These are phyloP conservation scores for Tylopilus rubrobrunneus DNA, from an alignment of 768 basidiomycete species.

Conservation along the genomic window DNA sequence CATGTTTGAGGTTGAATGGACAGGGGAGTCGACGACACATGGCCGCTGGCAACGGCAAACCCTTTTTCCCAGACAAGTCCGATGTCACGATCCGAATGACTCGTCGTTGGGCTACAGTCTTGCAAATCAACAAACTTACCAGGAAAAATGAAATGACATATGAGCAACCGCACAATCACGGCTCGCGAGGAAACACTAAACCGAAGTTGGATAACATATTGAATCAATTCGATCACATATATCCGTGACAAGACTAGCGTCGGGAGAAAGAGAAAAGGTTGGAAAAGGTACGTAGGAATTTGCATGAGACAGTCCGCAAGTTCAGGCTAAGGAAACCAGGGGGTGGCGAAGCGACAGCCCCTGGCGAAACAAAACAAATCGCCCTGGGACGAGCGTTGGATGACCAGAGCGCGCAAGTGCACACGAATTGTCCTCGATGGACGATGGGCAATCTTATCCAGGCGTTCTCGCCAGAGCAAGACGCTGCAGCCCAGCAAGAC, in stretches of 20 bases:
- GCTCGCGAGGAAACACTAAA: constrained; percentile 10
- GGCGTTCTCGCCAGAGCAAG: constrained; percentile 18
- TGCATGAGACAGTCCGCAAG: constrained; percentile 20
- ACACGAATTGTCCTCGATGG: constrained; percentile 23
- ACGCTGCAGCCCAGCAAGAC: constrained; percentile 25
- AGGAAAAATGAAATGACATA: background rate
- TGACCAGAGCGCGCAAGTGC: constrained; percentile 21
- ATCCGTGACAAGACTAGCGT: constrained; percentile 11
- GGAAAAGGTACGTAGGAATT: constrained; percentile 24
- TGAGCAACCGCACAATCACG: constrained; percentile 7
- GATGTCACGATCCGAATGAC: background rate
- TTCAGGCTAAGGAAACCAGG: constrained; percentile 8
- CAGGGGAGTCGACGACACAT: background rate
- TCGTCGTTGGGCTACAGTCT: constrained; percentile 15
- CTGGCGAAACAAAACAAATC: constrained; percentile 20
- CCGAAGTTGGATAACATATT: background rate
- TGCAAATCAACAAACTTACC: constrained; percentile 13
- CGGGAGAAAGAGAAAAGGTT: background rate
- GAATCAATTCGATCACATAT: constrained; percentile 10
- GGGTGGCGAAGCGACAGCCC: constrained; percentile 12
- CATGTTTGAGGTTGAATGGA: background rate
- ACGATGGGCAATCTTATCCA: constrained; percentile 18
- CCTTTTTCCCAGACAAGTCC: constrained; percentile 1
- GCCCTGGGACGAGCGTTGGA: constrained; percentile 17
- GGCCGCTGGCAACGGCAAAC: background rate